Conservation (phyloP, 768 basidiomycete species). For the Sporobolomyces roseus region DNA sequence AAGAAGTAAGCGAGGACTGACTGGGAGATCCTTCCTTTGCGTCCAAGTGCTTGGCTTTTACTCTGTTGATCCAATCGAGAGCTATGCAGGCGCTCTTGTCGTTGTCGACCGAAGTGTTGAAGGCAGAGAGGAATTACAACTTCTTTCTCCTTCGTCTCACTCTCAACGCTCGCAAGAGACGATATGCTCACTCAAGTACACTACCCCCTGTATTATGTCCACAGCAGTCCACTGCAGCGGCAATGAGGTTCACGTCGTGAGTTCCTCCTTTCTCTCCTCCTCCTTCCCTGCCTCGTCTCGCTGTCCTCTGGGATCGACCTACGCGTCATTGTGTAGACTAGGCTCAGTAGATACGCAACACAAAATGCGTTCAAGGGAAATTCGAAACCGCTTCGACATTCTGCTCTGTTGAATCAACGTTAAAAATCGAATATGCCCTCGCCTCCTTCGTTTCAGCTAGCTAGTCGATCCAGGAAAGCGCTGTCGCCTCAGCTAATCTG, state of each 20-base stretch:
- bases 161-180: not conserved
- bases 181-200: not conserved
- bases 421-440: conserved; percentile 3
- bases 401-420: not conserved
- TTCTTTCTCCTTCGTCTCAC: not conserved
- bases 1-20: no score
- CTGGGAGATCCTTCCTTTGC: not conserved
- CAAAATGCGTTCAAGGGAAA: conserved; percentile 71
- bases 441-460: conserved; percentile 50
- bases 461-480: conserved; percentile 92
- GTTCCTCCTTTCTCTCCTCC: not conserved
- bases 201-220: not conserved
- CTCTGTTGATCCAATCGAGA: not conserved
- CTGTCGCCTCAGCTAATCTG: no score
- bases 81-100: not conserved
- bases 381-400: not conserved
- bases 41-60: not conserved
- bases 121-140: not conserved
- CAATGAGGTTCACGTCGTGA: conserved; percentile 14
- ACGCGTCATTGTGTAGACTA: conserved; percentile 47
- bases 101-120: not conserved
- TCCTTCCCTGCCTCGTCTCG: not conserved
- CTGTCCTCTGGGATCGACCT: not conserved
- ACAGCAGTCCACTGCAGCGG: not conserved
- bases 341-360: conserved; percentile 84